phyloP scores from a whole-genome alignment of 1,139 yeast species.

The Taphrina pruni region DNA sequence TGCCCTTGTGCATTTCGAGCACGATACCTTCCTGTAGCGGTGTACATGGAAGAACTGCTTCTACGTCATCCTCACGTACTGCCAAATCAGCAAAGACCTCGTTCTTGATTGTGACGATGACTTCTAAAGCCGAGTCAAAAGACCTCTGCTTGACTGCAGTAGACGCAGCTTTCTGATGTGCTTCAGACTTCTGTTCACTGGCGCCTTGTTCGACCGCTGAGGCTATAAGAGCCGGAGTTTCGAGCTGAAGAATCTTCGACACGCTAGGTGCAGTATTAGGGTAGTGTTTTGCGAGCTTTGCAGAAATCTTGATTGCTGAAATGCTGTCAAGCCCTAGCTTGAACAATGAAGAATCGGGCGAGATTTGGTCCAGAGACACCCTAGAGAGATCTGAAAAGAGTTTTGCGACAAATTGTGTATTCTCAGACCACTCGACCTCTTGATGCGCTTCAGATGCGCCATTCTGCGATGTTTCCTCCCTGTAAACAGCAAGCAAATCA shows the following conservation, averaged over 20 bases:
- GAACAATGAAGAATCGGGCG: conserved; percentile 42
- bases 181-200: not conserved
- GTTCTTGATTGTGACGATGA: not conserved
- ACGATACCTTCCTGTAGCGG: conserved; percentile 47
- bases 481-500: not conserved
- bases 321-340: conserved; percentile 47
- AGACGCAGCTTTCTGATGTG: too few species aligned
- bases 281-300: not conserved
- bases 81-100: conserved; percentile 9
- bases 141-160: not conserved
- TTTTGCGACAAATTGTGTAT: conserved; percentile 22
- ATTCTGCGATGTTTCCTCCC: not conserved
- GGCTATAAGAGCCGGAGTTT: conserved; percentile 12
- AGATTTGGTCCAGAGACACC: conserved; percentile 9
- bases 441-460: not conserved
- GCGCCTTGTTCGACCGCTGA: not conserved
- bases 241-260: conserved; percentile 26
- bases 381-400: conserved; percentile 40
- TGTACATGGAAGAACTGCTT: conserved; percentile 45
- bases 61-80: conserved; percentile 5
- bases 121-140: not conserved
- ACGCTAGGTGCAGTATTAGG: not conserved
- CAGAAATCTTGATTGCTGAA: conserved; percentile 45
- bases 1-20: conserved; percentile 42
- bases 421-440: conserved; percentile 16